Evolutionary conservation across 23 red algal genomes (phyloP).

Genomic region (Gracilaria caudata): DNA sequence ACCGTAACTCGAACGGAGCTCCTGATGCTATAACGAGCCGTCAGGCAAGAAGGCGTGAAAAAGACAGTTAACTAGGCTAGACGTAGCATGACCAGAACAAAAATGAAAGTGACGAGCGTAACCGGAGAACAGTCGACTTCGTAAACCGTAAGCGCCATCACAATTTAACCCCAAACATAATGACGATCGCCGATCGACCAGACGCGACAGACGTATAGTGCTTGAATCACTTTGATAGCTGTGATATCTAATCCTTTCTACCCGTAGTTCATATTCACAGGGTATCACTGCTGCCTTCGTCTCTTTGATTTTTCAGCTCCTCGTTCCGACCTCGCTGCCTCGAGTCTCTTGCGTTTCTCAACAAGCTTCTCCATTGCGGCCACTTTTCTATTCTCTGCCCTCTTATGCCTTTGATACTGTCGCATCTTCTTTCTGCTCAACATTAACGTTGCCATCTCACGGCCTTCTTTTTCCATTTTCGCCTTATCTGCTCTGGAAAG

Average conservation of each 20-base stretch:
- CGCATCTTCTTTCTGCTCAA: slow-evolving; percentile 66
- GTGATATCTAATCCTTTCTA: not conserved
- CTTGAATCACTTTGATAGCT: no score
- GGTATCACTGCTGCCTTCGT: slow-evolving; percentile 12
- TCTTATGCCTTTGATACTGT: slow-evolving; percentile 46
- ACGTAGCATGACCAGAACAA: no score
- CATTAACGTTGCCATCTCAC: slow-evolving; percentile 52
- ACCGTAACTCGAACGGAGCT: no score
- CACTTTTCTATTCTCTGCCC: slow-evolving; percentile 25
- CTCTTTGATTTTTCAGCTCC: not conserved
- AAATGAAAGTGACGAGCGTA: no score
- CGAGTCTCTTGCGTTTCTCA: slow-evolving; percentile 49
- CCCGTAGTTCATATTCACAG: not conserved
- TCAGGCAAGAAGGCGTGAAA: no score
- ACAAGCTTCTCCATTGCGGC: slow-evolving; percentile 17
- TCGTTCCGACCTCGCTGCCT: slow-evolving; percentile 14
- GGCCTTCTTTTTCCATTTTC: slow-evolving; percentile 51
- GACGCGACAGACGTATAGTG: no score
- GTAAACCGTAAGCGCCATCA: no score
- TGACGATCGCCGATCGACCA: no score
- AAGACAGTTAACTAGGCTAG: no score
- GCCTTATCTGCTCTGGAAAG: slow-evolving; percentile 17
- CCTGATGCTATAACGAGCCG: no score
- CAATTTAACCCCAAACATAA: no score
- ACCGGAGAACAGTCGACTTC: no score